Base-by-base conservation (phyloP, 208 protist genomes). In the Acanthamoeba sp. region DNA sequence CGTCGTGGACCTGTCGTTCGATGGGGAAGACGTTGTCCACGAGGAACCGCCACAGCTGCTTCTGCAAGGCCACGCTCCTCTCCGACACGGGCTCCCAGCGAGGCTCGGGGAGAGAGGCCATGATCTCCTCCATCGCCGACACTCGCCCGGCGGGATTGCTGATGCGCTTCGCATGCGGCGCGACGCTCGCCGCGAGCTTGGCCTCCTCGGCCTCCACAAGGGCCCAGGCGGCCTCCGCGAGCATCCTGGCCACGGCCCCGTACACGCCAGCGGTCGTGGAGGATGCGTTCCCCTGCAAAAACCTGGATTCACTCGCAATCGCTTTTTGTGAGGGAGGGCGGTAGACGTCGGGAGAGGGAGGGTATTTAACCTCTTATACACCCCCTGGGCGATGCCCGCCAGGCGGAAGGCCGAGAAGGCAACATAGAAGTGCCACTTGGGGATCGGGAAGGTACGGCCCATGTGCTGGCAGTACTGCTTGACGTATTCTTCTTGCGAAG, bases 11-110 rank as follows among this genome's bases (percentile, higher is more conserved):
- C 24, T 73, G 50, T 9, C 10, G 4, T 93, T 98, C 97, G 52
- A 24, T 48, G 12, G 97, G 97, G 93, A 97, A 97, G 24, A 98
- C 66, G 50, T 98, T 32, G 38, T 93, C 73, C 27, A 98, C 95
- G 96, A 98, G 97, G 73, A 98, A 98, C 2, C n/a, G 64, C 22
- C n/a, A 36, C 52, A 96, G 27, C 93, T 94, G 57, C 48, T 94
- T 45, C 32, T 94, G 80, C 36, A 94, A 27, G 18, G 34, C 32
- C 38, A 80, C n/a, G 45, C 89, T 93, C 9, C 66, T 42, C n/a
- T 93, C 89, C 50, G 89, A 93, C 27, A 93, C 45, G 3, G 76
- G 76, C 32, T 85, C 76, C 76, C 76, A 85, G 24, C 76, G 38
- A 1, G 76, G 76, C 45, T 85, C 76, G 16, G 76, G 76, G 1